Conservation (phyloP, 2,329 filamentous ascomycete species). For the Ophiostoma sp. region DNA sequence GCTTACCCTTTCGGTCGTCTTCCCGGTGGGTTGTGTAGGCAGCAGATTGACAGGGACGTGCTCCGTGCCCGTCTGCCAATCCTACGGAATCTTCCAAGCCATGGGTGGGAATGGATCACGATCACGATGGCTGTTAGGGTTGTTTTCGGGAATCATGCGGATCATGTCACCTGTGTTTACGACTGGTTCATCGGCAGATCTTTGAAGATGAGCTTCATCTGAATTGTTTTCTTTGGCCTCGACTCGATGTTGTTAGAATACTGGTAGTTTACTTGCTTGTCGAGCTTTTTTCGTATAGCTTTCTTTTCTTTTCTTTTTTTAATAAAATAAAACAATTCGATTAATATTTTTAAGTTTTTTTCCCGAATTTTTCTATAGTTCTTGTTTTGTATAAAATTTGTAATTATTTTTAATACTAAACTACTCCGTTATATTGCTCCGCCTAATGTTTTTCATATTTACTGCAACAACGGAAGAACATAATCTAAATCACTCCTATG, state of each 20-base stretch:
- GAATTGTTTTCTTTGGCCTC: neutral
- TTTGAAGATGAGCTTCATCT: neutral
- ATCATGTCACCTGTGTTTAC: neutral
- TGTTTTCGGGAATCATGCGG: neutral
- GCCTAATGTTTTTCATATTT: no score
- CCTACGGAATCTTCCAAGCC: neutral
- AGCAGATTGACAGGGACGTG: slow-evolving; percentile 8
- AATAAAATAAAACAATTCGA: no score
- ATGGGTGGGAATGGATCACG: neutral
- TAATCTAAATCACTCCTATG: no score
- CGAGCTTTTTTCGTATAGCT: no score
- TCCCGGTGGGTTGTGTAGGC: neutral
- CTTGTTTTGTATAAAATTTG: no score
- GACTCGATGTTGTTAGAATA: neutral
- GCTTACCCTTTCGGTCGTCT: slow-evolving; percentile 1
- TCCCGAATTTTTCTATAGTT: no score
- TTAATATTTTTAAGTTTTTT: no score
- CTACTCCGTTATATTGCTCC: no score
- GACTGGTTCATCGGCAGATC: neutral
- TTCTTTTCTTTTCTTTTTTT: no score
- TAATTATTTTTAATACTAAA: no score
- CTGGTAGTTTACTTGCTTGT: neutral
- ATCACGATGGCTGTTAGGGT: neutral
- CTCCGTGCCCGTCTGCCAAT: neutral
- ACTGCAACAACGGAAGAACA: no score